Conservation (phyloP, 164 flowering plant genomes). For the Aristolochia contorta region DNA sequence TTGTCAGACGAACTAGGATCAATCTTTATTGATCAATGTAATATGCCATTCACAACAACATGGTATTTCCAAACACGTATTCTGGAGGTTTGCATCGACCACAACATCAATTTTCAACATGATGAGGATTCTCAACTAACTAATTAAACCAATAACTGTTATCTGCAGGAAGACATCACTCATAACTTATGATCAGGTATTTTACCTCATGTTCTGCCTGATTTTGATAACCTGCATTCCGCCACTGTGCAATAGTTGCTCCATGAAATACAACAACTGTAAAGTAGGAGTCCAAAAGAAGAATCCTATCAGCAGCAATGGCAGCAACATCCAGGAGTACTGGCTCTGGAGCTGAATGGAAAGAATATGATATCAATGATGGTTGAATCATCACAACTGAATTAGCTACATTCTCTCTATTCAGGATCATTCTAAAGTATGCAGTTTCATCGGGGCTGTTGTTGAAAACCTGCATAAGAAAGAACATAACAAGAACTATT, state of each 20-base stretch:
- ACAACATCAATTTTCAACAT: neutral
- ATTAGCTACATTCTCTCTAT: slow-evolving; percentile 87
- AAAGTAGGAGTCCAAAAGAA: slow-evolving; percentile 82
- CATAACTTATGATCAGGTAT: slow-evolving; percentile 1
- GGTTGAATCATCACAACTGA: slow-evolving; percentile 98
- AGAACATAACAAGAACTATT: neutral
- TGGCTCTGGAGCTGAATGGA: slow-evolving; percentile 78
- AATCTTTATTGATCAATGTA: no score
- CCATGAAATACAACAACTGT: slow-evolving; percentile 95
- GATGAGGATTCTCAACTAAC: neutral
- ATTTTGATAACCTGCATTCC: slow-evolving; percentile 86
- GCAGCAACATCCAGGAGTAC: slow-evolving; percentile 91
- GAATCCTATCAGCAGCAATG: slow-evolving; percentile 81
- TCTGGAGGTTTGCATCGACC: no score
- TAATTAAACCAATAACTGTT: neutral
- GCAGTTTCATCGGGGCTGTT: slow-evolving; percentile 99
- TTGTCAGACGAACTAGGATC: no score
- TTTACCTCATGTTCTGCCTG: slow-evolving; percentile 80
- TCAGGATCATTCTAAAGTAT: slow-evolving; percentile 82
- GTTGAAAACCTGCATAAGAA: slow-evolving; percentile 38
- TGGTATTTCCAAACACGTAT: no score
- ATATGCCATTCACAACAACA: no score
- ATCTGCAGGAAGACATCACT: neutral
- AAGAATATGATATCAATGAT: slow-evolving; percentile 84
- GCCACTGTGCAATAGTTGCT: slow-evolving; percentile 83